phyloP scores from a whole-genome alignment of 192 early-diverging fungal genomes.

The Spinellus fusiger region DNA sequence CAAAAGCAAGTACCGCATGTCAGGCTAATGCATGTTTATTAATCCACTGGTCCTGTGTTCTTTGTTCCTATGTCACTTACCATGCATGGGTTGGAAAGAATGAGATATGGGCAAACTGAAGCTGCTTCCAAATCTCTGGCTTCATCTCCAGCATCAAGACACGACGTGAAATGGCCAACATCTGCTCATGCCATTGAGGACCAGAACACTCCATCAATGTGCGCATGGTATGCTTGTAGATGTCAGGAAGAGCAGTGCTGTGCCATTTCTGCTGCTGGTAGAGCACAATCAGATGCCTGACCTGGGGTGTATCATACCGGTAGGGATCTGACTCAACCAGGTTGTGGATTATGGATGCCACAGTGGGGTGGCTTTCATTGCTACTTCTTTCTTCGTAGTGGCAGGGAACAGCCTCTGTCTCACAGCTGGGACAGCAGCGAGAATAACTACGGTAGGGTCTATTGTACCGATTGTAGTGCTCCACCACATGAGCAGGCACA shows the following conservation, averaged over 20 bases:
- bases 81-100: slow-evolving; percentile 44
- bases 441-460: slow-evolving; percentile 47
- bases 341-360: neutral
- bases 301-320: neutral
- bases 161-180: neutral
- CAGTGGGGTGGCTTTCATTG: neutral
- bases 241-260: neutral
- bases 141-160: slow-evolving; percentile 8
- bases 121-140: slow-evolving; percentile 47
- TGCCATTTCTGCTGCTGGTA: slow-evolving; percentile 11
- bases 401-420: slow-evolving; percentile 38
- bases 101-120: slow-evolving; percentile 52
- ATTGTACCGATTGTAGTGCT: slow-evolving; percentile 46
- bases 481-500: slow-evolving; percentile 36
- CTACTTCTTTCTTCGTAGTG: slow-evolving; percentile 6
- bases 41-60: too few species aligned
- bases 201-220: neutral
- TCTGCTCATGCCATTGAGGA: neutral
- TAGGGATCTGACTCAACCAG: neutral
- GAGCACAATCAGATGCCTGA: neutral
- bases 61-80: too few species aligned
- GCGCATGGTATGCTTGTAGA: slow-evolving; percentile 6
- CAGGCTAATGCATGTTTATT: slow-evolving; percentile 22
- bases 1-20: slow-evolving; percentile 38
- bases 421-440: slow-evolving; percentile 44